Percentiles rank a stretch among this genome's conserved stretches.
phyloP scores from a whole-genome alignment of 345 rosid species.

The Rhodamnia rubescens region DNA sequence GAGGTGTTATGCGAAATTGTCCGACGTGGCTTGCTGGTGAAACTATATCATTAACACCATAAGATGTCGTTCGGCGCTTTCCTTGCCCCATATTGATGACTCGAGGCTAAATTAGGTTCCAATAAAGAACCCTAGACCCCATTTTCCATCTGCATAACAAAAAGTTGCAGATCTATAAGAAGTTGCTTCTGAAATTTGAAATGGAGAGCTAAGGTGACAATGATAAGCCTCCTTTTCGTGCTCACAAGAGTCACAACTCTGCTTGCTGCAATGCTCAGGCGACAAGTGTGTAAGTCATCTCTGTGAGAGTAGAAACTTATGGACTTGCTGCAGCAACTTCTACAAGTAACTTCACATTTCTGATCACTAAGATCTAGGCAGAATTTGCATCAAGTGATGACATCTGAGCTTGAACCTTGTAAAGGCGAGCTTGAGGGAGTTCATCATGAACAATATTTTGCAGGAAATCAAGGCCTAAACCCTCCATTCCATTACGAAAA shows the following conservation, averaged over 20 bases:
- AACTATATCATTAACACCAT: not conserved
- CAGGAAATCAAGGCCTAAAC: not conserved
- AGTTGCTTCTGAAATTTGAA: not conserved
- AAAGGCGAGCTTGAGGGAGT: not conserved
- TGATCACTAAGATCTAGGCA: not conserved
- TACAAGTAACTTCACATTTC: not conserved
- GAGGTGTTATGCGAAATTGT: not conserved
- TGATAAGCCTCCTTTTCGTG: not conserved
- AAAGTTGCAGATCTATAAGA: not conserved
- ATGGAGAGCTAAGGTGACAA: not conserved
- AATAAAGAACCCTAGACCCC: not conserved
- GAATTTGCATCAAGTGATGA: not conserved
- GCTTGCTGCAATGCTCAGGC: not conserved
- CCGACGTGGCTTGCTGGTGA: rapidly evolving
- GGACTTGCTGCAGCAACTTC: not conserved
- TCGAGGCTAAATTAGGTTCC: not conserved
- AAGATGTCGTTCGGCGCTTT: rapidly evolving
- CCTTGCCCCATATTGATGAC: not conserved
- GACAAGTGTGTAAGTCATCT: not conserved
- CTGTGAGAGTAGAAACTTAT: not conserved
- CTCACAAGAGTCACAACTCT: not conserved
- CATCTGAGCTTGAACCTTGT: not conserved
- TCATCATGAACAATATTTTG: not conserved
- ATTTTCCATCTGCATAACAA: not conserved
- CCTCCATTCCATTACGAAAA: not conserved